Percentiles rank a stretch among this genome's conserved stretches.
These are phyloP conservation scores for Quercus dentata DNA, from an alignment of 306 rosid species.

Conservation along the genomic window DNA sequence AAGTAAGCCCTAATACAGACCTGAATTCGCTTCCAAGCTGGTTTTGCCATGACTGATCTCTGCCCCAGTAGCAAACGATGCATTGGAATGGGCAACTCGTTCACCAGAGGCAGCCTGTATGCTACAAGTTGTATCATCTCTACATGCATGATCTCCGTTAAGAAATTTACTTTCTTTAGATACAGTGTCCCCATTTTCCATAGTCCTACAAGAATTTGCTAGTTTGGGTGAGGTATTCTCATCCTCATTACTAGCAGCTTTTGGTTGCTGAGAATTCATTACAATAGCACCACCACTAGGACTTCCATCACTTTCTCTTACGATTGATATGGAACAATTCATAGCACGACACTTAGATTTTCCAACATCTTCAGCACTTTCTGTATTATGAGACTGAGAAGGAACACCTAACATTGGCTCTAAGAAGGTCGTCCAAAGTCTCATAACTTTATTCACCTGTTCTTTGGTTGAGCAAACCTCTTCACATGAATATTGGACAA, in stretches of 20 bases:
- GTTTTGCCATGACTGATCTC: slow-evolving; percentile 51
- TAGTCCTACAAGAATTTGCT: slow-evolving; percentile 42
- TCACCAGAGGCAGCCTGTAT: slow-evolving; percentile 46
- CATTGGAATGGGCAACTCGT: slow-evolving; percentile 40
- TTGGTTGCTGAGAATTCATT: slow-evolving; percentile 42
- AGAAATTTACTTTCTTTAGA: slow-evolving; percentile 53
- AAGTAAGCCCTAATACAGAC: slow-evolving; percentile 32
- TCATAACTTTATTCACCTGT: slow-evolving; percentile 72
- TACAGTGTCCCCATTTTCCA: slow-evolving; percentile 34
- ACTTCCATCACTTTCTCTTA: slow-evolving; percentile 53
- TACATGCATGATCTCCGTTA: slow-evolving; percentile 32
- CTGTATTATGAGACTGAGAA: slow-evolving; percentile 50
- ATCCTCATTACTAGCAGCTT: slow-evolving; percentile 48
- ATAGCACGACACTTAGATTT: slow-evolving; percentile 35
- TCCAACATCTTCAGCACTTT: slow-evolving; percentile 51
- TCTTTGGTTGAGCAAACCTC: slow-evolving; percentile 84
- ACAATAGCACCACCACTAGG: slow-evolving; percentile 41
- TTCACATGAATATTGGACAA: slow-evolving; percentile 74
- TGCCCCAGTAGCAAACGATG: slow-evolving; percentile 37
- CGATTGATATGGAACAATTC: slow-evolving; percentile 42
- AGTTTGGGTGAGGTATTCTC: slow-evolving; percentile 46
- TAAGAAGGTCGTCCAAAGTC: slow-evolving; percentile 77
- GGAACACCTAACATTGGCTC: slow-evolving; percentile 89
- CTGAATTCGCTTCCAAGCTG: slow-evolving; percentile 58
- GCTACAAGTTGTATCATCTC: slow-evolving; percentile 36